Percentiles rank a stretch among this genome's conserved stretches.
These are phyloP conservation scores for Lactifluus pinguis DNA, from an alignment of 768 basidiomycete genomes.

Conservation along the genomic window DNA sequence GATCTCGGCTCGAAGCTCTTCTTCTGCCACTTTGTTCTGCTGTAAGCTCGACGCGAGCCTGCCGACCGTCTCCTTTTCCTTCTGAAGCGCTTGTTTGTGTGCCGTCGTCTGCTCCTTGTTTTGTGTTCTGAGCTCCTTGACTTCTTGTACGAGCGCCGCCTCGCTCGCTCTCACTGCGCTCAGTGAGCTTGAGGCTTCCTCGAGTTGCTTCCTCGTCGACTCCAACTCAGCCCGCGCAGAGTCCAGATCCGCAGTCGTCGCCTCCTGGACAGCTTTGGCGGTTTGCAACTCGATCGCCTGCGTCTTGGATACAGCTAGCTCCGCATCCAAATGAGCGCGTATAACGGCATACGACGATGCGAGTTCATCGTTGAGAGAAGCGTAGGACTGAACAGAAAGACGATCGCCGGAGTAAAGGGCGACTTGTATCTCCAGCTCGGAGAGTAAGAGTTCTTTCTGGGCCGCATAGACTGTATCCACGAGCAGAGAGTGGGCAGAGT, in stretches of 20 bases:
- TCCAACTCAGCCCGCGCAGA: constrained; percentile 20
- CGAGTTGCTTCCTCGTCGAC: constrained; percentile 19
- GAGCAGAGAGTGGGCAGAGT: not conserved
- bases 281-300: constrained; percentile 32
- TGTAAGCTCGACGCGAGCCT: constrained; percentile 43
- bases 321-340: constrained; percentile 17
- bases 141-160: constrained; percentile 24
- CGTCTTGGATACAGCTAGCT: constrained; percentile 14
- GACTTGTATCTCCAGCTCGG: constrained; percentile 2
- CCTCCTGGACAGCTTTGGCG: constrained; percentile 34
- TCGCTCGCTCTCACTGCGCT: constrained; percentile 19
- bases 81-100: constrained; percentile 22
- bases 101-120: constrained; percentile 27
- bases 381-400: constrained; percentile 2
- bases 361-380: constrained; percentile 19
- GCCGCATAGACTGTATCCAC: not conserved
- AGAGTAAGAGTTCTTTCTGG: constrained; percentile 2
- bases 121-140: constrained; percentile 24
- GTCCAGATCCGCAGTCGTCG: constrained; percentile 35
- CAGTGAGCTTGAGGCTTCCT: constrained; percentile 18
- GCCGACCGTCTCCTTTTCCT: constrained; percentile 33
- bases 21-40: constrained; percentile 56
- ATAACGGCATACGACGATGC: constrained; percentile 18
- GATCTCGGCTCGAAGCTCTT: constrained; percentile 57
- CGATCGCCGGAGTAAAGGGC: constrained; percentile 2